phyloP scores from a whole-genome alignment of 306 rosid genomes.

The Luffa aegyptiaca region DNA sequence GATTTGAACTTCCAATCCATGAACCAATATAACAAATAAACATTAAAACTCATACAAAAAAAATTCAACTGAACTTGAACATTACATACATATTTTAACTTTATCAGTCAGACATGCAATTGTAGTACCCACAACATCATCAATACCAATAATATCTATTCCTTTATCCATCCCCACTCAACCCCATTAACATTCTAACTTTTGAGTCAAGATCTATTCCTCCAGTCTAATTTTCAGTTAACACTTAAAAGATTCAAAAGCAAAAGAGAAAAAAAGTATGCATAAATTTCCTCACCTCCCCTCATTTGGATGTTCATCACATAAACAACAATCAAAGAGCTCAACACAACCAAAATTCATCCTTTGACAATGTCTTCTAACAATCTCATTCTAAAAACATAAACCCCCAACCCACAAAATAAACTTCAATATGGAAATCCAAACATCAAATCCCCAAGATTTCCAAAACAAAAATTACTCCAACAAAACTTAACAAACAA shows the following conservation, averaged over 20 bases:
- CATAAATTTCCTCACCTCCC: not conserved
- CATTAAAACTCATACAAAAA: no score
- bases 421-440: not conserved
- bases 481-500: not conserved
- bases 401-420: not conserved
- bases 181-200: not conserved
- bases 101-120: no score
- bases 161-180: not conserved
- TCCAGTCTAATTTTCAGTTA: not conserved
- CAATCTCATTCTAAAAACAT: not conserved
- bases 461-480: conserved; percentile 2
- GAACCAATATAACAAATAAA: no score
- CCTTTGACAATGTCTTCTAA: not conserved
- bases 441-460: not conserved
- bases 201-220: not conserved
- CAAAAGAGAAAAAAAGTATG: not conserved
- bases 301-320: not conserved
- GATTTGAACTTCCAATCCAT: no score
- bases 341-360: not conserved
- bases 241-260: not conserved
- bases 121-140: no score
- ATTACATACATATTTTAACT: no score
- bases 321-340: not conserved
- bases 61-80: no score
- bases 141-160: no score